Percentiles rank a stretch among this genome's conserved stretches.
Conservation (phyloP, 176 grass and related monocot species). For the Oryza glaberrima region DNA sequence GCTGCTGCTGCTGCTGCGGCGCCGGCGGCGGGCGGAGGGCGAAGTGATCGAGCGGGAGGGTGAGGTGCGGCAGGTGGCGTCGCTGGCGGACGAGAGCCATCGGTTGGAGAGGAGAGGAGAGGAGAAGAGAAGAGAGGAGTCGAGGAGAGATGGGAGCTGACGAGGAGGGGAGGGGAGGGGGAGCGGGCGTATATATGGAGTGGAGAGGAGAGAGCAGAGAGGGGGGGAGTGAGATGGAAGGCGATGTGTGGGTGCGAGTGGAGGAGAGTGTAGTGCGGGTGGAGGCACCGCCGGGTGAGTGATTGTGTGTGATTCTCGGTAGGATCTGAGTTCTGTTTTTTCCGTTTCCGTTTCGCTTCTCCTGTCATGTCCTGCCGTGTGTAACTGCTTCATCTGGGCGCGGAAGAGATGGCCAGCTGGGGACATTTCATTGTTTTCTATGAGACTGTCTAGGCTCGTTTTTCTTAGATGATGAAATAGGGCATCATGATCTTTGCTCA, state of each 20-base stretch:
- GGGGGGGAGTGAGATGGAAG: no score
- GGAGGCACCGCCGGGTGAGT: conserved; percentile 29
- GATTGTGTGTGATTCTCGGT: conserved; percentile 16
- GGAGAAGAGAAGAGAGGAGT: neutral
- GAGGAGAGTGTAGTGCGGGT: conserved; percentile 44
- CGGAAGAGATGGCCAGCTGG: no score
- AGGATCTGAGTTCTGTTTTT: neutral
- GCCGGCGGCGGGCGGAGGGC: conserved; percentile 20
- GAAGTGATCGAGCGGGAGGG: conserved; percentile 60
- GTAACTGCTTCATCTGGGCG: no score
- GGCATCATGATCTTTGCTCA: rapidly evolving
- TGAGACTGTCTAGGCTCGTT: no score
- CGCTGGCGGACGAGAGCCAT: conserved; percentile 78
- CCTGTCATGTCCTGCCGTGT: neutral
- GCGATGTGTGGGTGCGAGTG: neutral
- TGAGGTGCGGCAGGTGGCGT: conserved; percentile 70
- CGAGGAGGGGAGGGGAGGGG: neutral
- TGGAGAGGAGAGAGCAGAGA: neutral
- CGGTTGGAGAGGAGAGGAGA: neutral
- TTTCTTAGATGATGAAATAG: no score
- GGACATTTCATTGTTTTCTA: no score
- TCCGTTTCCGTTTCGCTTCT: neutral
- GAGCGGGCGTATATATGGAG: conserved; percentile 30
- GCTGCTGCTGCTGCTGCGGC: conserved; percentile 13
- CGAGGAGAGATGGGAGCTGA: neutral